A percentile compares a stretch with the other conserved stretches of the same genome.
phyloP scores from a whole-genome alignment of 1,284 basidiomycete species.

The Cutaneotrichosporon mucoides region DNA sequence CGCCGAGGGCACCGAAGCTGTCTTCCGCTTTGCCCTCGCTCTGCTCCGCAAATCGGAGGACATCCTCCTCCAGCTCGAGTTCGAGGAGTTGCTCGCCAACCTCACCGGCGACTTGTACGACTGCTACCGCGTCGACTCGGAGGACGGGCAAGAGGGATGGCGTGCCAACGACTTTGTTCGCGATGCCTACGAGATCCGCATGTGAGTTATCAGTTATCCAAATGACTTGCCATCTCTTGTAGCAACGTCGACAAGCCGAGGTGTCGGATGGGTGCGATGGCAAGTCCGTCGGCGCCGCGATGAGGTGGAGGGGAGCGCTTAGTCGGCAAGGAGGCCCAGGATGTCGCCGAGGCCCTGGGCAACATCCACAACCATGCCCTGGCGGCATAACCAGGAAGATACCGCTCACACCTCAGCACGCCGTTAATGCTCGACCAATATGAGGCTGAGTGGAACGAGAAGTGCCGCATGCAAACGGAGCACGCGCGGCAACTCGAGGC shows the following conservation, averaged over 20 bases:
- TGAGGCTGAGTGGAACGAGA: slow-evolving; percentile 78
- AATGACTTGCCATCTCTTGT: no score
- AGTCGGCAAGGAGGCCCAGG: no score
- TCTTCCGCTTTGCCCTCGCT: slow-evolving; percentile 89
- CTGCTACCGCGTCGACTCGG: slow-evolving; percentile 56
- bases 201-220: slow-evolving; percentile 49
- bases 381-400: no score
- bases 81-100: slow-evolving; percentile 80
- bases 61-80: slow-evolving; percentile 68
- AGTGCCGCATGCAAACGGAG: slow-evolving; percentile 62
- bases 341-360: no score
- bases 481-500: slow-evolving; percentile 65
- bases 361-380: no score
- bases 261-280: no score
- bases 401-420: slow-evolving; percentile 50
- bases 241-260: no score
- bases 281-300: no score
- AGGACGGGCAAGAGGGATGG: slow-evolving; percentile 52
- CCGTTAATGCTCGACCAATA: slow-evolving; percentile 89
- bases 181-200: slow-evolving; percentile 74
- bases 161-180: slow-evolving; percentile 74
- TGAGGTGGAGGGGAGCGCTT: no score
- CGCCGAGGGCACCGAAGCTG: slow-evolving; percentile 93
- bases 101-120: slow-evolving; percentile 79
- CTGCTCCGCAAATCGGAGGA: slow-evolving; percentile 86